These are phyloP conservation scores for Calonectria henricotiae DNA, from an alignment of 2,329 filamentous ascomycete genomes.

Conservation along the genomic window DNA sequence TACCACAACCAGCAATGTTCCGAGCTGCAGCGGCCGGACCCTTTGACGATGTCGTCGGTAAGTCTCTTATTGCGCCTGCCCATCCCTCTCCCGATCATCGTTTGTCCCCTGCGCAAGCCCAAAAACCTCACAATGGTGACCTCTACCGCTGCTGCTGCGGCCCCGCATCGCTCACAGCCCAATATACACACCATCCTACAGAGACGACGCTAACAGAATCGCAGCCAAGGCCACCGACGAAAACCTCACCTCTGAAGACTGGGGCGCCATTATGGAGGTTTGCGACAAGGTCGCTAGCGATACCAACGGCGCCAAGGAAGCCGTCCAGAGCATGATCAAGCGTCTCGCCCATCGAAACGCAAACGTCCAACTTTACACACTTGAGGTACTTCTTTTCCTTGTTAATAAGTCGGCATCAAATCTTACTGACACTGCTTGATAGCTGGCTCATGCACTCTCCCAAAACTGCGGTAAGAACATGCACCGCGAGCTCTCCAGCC, in stretches of 20 bases:
- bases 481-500: slow-evolving; percentile 91
- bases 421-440: slow-evolving; percentile 37
- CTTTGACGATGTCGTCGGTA: slow-evolving; percentile 75
- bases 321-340: slow-evolving; percentile 91
- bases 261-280: slow-evolving; percentile 77
- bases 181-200: slow-evolving; percentile 4
- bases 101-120: not conserved
- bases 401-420: not conserved
- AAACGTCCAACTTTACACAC: slow-evolving; percentile 95
- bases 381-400: slow-evolving; percentile 74
- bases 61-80: slow-evolving; percentile 49
- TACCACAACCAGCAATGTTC: slow-evolving; percentile 67
- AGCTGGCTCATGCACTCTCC: slow-evolving; percentile 91
- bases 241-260: slow-evolving; percentile 90
- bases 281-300: slow-evolving; percentile 74
- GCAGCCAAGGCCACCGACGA: slow-evolving; percentile 90
- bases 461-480: slow-evolving; percentile 92
- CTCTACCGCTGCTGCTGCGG: slow-evolving; percentile 1
- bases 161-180: slow-evolving; percentile 8
- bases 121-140: not conserved
- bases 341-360: slow-evolving; percentile 93
- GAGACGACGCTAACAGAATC: slow-evolving; percentile 41
- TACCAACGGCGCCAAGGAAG: slow-evolving; percentile 81
- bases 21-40: slow-evolving; percentile 72
- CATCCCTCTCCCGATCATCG: not conserved